phyloP scores from a whole-genome alignment of 305 asterid species.

The Fraxinus velutina region DNA sequence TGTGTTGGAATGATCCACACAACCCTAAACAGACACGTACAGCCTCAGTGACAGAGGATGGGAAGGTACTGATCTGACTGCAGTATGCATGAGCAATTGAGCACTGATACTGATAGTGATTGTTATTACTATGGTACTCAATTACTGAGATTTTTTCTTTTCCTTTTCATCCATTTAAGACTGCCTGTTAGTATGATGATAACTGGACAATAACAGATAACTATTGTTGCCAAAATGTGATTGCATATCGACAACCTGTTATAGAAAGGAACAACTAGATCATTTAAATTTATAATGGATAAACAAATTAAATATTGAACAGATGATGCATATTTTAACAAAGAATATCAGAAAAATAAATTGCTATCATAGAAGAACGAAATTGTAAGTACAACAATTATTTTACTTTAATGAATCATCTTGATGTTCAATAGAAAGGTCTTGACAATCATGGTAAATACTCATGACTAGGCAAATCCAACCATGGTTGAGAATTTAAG shows the following conservation, averaged over 20 bases:
- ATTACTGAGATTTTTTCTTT: background rate
- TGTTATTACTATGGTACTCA: background rate
- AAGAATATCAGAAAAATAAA: background rate
- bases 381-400: background rate
- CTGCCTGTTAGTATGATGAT: background rate
- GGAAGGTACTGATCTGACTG: slow-evolving; percentile 51
- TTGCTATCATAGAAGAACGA: background rate
- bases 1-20: slow-evolving; percentile 76
- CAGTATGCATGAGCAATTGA: background rate
- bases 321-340: background rate
- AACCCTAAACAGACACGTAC: slow-evolving; percentile 71
- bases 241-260: background rate
- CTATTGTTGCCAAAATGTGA: background rate
- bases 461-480: background rate
- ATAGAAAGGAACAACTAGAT: background rate
- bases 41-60: slow-evolving; percentile 83
- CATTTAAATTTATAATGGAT: background rate
- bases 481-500: slow-evolving; percentile 1
- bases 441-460: slow-evolving; percentile 1
- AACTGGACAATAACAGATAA: background rate
- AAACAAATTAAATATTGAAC: background rate
- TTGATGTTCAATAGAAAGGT: slow-evolving; percentile 3
- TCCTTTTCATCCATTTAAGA: background rate
- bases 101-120: slow-evolving; percentile 13
- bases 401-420: background rate